phyloP scores from a whole-genome alignment of 768 basidiomycete species.

The Fibroporia radiculosa region DNA sequence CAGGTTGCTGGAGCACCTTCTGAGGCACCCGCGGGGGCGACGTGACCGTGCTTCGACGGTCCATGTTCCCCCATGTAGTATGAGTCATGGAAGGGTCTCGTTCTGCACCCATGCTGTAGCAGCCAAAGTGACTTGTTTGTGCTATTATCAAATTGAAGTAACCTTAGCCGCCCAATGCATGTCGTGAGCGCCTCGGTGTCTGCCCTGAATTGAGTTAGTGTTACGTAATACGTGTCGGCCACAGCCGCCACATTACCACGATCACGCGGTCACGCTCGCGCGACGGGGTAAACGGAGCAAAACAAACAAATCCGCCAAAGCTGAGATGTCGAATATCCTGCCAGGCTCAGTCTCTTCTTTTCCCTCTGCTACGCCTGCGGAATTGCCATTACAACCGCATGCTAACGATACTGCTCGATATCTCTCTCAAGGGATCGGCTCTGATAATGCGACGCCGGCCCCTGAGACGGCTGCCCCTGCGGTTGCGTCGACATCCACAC shows the following conservation, averaged over 20 bases:
- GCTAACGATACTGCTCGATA: not conserved
- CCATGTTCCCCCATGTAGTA: not conserved
- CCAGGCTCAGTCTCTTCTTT: conserved; percentile 14
- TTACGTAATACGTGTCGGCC: no score
- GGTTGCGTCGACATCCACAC: conserved; percentile 1
- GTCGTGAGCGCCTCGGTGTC: no score
- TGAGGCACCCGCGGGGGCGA: not conserved
- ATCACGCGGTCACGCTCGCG: conserved; percentile 19
- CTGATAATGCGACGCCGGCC: conserved; percentile 9
- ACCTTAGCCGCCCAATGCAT: no score
- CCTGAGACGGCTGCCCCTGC: not conserved
- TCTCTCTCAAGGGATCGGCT: not conserved
- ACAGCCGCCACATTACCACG: not conserved
- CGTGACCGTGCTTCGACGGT: not conserved
- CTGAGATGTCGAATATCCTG: conserved; percentile 19
- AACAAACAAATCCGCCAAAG: conserved; percentile 20
- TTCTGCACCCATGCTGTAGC: not conserved
- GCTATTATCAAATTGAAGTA: no score
- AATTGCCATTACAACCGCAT: conserved; percentile 7
- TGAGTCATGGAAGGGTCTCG: not conserved
- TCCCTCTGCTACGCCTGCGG: conserved; percentile 11
- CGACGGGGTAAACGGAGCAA: conserved; percentile 21
- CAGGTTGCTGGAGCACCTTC: not conserved
- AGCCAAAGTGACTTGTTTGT: no score
- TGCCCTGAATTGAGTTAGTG: no score